These are phyloP conservation scores for Plasmodium adleri DNA, from an alignment of 169 alveolate species.

Conservation along the genomic window DNA sequence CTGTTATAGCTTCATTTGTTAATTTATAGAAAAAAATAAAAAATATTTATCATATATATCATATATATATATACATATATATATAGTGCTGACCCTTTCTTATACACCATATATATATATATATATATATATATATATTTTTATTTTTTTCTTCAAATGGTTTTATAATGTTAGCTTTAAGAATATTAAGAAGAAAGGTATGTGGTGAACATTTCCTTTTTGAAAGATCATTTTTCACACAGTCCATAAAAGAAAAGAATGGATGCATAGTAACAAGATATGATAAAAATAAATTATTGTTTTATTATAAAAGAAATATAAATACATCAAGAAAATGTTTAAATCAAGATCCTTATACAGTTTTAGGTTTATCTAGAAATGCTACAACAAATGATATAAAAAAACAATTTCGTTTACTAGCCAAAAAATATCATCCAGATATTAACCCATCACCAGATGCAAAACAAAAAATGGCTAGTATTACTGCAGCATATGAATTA, in stretches of 20 bases:
- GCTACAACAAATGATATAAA: constrained; percentile 93
- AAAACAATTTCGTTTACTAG: constrained; percentile 92
- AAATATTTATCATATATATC: too few relatives aligned
- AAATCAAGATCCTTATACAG: constrained; percentile 87
- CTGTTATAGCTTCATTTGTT: too few relatives aligned
- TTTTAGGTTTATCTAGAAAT: constrained; percentile 91
- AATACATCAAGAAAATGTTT: constrained; percentile 38
- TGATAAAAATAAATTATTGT: not conserved
- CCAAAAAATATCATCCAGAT: constrained; percentile 95
- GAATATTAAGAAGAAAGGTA: constrained; percentile 5
- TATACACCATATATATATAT: not conserved
- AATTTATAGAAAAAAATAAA: too few relatives aligned
- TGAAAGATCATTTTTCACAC: constrained; percentile 3
- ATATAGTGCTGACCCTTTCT: too few relatives aligned
- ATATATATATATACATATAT: too few relatives aligned
- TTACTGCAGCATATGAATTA: constrained; percentile 95
- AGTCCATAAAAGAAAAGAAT: constrained; percentile 6
- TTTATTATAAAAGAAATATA: constrained; percentile 35
- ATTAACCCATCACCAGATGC: constrained; percentile 95
- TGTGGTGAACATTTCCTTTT: constrained; percentile 1
- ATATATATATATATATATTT: not conserved
- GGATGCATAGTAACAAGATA: not conserved
- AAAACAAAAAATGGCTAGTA: constrained; percentile 94
- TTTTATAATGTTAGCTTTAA: constrained; percentile 2
- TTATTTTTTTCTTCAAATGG: not conserved